These are phyloP conservation scores for Huntiella omanensis DNA, from an alignment of 2,329 filamentous ascomycete species.

Conservation along the genomic window DNA sequence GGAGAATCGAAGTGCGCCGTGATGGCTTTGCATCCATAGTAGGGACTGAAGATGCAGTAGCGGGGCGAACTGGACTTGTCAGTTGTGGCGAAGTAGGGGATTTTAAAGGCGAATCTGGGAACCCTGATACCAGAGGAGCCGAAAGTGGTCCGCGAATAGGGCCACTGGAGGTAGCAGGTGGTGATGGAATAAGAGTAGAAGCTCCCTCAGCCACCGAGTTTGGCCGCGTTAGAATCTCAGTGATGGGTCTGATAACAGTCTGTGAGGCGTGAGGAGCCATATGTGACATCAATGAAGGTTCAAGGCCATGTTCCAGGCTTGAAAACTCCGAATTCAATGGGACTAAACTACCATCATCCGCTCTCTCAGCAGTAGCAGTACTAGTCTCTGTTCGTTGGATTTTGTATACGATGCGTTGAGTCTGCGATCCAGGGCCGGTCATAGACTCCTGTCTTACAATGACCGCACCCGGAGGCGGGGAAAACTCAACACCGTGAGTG, in stretches of 20 bases:
- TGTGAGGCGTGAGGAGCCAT: background rate
- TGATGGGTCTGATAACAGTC: slow-evolving; percentile 7
- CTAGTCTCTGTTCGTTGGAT: slow-evolving; percentile 33
- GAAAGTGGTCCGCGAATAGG: background rate
- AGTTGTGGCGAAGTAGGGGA: background rate
- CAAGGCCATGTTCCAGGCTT: slow-evolving; percentile 8
- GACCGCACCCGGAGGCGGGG: slow-evolving; percentile 38
- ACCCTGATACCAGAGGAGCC: background rate
- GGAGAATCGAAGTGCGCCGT: slow-evolving; percentile 4
- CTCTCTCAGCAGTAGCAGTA: slow-evolving; percentile 21
- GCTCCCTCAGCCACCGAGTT: background rate
- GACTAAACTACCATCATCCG: slow-evolving; percentile 15
- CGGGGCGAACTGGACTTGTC: background rate
- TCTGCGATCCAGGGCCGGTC: slow-evolving; percentile 9
- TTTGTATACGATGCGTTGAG: slow-evolving; percentile 35
- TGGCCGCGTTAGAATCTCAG: slow-evolving; percentile 4
- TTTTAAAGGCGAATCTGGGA: background rate
- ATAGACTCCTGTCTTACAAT: slow-evolving; percentile 30
- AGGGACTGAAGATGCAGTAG: background rate
- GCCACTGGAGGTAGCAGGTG: background rate
- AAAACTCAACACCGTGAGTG: slow-evolving; percentile 23
- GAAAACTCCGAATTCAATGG: background rate
- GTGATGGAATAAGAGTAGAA: slow-evolving; percentile 5
- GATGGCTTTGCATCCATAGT: background rate
- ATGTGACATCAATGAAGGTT: slow-evolving; percentile 3